Percentiles rank a stretch among this genome's conserved stretches.
phyloP scores from a whole-genome alignment of 2,329 filamentous ascomycete species.

The Lachnellula arida region DNA sequence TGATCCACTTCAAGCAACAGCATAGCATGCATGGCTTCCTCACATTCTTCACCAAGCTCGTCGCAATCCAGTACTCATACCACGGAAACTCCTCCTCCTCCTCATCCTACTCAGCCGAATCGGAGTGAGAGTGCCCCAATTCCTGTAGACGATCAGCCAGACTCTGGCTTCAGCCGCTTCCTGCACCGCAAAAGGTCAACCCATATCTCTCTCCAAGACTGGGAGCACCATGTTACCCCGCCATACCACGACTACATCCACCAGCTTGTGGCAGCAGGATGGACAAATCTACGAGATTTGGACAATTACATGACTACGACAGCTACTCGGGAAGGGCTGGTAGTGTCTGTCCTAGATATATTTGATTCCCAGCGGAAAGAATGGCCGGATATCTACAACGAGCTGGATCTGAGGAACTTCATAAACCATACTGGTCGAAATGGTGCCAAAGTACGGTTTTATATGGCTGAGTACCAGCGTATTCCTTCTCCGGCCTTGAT shows the following conservation, averaged over 20 bases:
- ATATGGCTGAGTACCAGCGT: slow-evolving; percentile 15
- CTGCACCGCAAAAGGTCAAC: slow-evolving; percentile 3
- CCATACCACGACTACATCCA: slow-evolving; percentile 27
- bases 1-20: too few species aligned
- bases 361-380: slow-evolving; percentile 8
- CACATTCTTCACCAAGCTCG: too few species aligned
- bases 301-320: slow-evolving; percentile 23
- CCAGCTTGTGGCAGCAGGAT: slow-evolving; percentile 24
- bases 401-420: slow-evolving; percentile 12
- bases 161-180: background rate
- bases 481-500: slow-evolving; percentile 11
- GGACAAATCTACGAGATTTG: slow-evolving; percentile 26
- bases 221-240: slow-evolving; percentile 2
- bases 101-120: too few species aligned
- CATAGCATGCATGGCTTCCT: too few species aligned
- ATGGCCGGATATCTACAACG: slow-evolving; percentile 16
- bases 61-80: too few species aligned
- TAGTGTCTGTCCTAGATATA: slow-evolving; percentile 27
- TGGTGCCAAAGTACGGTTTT: slow-evolving; percentile 11
- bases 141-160: background rate
- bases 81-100: too few species aligned
- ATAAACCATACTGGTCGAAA: background rate
- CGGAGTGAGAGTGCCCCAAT: background rate
- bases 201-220: slow-evolving; percentile 6
- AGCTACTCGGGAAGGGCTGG: slow-evolving; percentile 9